These are phyloP conservation scores for Tuber calosporum DNA, from an alignment of 495 filamentous ascomycete species.

Conservation along the genomic window DNA sequence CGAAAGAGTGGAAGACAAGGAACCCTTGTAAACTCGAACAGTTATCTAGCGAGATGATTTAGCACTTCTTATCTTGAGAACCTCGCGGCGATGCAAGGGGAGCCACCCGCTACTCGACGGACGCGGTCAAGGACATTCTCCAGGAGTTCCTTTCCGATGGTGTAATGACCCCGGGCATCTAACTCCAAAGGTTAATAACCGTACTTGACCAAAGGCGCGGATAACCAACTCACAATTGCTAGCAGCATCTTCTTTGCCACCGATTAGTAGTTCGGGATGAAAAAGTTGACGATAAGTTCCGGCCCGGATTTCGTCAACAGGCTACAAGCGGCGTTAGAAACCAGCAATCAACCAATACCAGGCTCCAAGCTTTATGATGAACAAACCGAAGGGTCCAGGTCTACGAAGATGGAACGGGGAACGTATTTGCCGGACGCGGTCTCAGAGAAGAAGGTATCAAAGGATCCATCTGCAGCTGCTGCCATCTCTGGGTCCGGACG, in stretches of 20 bases:
- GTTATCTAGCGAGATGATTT: slow-evolving; percentile 53
- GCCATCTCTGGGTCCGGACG: slow-evolving; percentile 54
- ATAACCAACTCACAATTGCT: slow-evolving; percentile 58
- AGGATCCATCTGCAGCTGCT: slow-evolving; percentile 60
- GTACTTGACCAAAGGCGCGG: background rate
- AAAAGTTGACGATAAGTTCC: slow-evolving; percentile 78
- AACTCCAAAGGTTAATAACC: slow-evolving; percentile 8
- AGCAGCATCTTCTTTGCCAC: slow-evolving; percentile 87
- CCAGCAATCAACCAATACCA: background rate
- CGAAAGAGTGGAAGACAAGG: slow-evolving; percentile 99
- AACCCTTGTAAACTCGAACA: slow-evolving; percentile 97
- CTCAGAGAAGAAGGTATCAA: slow-evolving; percentile 88
- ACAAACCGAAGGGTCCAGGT: slow-evolving; percentile 74
- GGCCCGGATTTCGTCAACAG: slow-evolving; percentile 85
- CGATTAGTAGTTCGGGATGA: slow-evolving; percentile 80
- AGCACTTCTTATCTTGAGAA: slow-evolving; percentile 6
- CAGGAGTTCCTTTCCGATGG: slow-evolving; percentile 96
- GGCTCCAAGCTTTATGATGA: background rate
- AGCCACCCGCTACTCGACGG: slow-evolving; percentile 63
- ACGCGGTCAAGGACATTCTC: slow-evolving; percentile 96
- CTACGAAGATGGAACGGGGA: slow-evolving; percentile 80
- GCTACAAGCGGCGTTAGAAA: slow-evolving; percentile 45
- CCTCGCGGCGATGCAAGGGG: slow-evolving; percentile 7
- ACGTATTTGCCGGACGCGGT: slow-evolving; percentile 82
- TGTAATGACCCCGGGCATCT: slow-evolving; percentile 90